Conservation (phyloP, 2,329 filamentous ascomycete species). For the Alternaria panax region DNA sequence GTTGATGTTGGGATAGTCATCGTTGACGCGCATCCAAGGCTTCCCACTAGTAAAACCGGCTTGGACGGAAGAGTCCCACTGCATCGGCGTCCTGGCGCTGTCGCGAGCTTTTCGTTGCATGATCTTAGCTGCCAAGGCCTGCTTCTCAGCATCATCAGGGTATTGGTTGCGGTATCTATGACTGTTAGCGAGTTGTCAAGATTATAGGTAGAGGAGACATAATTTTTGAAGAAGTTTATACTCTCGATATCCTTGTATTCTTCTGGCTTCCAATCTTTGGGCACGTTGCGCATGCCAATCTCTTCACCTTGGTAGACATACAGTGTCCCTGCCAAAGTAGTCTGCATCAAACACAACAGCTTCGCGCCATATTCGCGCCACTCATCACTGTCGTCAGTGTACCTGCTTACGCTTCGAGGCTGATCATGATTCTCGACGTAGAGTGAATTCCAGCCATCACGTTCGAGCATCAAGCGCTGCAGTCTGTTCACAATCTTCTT, state of each 20-base stretch:
- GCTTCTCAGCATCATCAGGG: conserved; percentile 36
- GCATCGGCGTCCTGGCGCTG: conserved; percentile 71
- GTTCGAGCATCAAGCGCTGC: conserved; percentile 49
- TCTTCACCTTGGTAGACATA: conserved; percentile 62
- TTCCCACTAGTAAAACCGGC: conserved; percentile 68
- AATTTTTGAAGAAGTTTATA: conserved; percentile 62
- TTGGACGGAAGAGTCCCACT: conserved; percentile 65
- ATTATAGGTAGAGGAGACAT: conserved; percentile 1
- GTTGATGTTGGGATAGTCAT: conserved; percentile 64
- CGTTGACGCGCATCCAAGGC: conserved; percentile 69
- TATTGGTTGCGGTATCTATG: conserved; percentile 41
- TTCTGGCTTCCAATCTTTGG: conserved; percentile 50
- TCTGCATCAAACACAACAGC: conserved; percentile 57
- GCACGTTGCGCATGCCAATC: conserved; percentile 60
- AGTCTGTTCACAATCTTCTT: conserved; percentile 44
- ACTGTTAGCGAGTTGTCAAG: conserved; percentile 1
- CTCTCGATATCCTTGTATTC: conserved; percentile 64
- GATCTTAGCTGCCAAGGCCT: conserved; percentile 40
- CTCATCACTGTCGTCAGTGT: conserved; percentile 57
- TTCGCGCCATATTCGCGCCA: conserved; percentile 58
- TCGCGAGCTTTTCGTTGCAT: conserved; percentile 70
- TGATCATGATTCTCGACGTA: conserved; percentile 64
- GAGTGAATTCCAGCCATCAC: conserved; percentile 57
- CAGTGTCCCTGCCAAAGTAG: conserved; percentile 56
- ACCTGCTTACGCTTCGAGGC: conserved; percentile 58